Evolutionary conservation across 305 asterid species (phyloP), one percentile per base, ranked within the genome.

Genomic region (Solanum hybrid): DNA sequence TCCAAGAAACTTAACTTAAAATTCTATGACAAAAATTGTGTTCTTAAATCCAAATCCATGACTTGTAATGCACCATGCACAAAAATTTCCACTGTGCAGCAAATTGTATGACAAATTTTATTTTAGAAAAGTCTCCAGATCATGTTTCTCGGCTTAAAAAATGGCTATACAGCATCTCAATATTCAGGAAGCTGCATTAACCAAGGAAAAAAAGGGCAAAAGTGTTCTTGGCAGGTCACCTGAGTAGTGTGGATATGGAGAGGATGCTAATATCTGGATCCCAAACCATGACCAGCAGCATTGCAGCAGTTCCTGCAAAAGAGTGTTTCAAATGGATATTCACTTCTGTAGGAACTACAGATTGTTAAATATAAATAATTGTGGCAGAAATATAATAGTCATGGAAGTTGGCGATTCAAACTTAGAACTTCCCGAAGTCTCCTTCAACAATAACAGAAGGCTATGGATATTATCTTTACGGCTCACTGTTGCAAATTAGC

Each of bases 231-330:
- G 76, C 22, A 85, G n/a, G 32, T 85, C 89, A 97, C 99, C 98
- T 96, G 93, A 97, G 98, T 72, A 96, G 91, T 90, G 94, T 92
- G 69, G 96, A 91, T 81, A 93, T 95, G 79, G 99, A 94, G 69
- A 97, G 94, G 91, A 96, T 88, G 91, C 89, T 91, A 91, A 96
- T 91, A 89, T 95, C 94, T 90, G 96, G 96, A 88, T 96, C 91
- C 99, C 98, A 97, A 89, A 97, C 98, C 94, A 95, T 92, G 93
- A 96, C 94, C 89, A 97, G 97, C 91, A 97, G 93, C 96, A 97
- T 96, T 19, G 95, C 95, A 93, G 98, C 98, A 89, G 98, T 97
- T 93, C 99, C 98, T 96, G 94, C 19, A 92, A 92, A 90, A 87
- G 34, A 90, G 75, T 35, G 86, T 72, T 82, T 76, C 71, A 88